Conservation (phyloP, 257 asterid species). For the Gardenia jasminoides region DNA sequence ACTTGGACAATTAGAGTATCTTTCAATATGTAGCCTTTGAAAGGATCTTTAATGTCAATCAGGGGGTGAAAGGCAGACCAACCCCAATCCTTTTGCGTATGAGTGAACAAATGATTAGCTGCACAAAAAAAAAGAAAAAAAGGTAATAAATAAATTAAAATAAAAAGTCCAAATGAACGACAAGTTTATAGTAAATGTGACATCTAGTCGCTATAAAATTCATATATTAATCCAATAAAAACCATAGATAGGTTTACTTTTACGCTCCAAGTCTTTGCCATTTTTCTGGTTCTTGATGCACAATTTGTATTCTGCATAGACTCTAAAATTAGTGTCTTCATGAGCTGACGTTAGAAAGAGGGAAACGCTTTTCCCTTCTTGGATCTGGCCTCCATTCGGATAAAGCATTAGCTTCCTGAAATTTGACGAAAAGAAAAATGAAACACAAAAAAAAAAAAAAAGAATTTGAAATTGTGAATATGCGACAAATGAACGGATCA, state of each 20-base stretch:
- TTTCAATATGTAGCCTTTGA: not conserved
- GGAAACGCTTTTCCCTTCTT: not conserved
- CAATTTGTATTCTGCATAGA: not conserved
- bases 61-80: not conserved
- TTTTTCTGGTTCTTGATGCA: not conserved
- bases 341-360: not conserved
- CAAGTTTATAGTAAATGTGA: not conserved
- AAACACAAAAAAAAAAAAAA: not conserved
- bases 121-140: not conserved
- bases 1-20: constrained; percentile 7
- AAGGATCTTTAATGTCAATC: not conserved
- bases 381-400: not conserved
- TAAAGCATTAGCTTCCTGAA: not conserved
- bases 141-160: too few relatives aligned
- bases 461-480: not conserved
- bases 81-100: not conserved
- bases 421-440: too few relatives aligned
- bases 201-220: too few relatives aligned
- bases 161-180: not conserved
- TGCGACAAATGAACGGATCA: too few relatives aligned
- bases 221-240: too few relatives aligned
- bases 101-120: not conserved
- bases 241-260: not conserved
- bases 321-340: not conserved
- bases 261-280: not conserved